phyloP scores from a whole-genome alignment of 257 asterid species.

The Henckelia pumila region DNA sequence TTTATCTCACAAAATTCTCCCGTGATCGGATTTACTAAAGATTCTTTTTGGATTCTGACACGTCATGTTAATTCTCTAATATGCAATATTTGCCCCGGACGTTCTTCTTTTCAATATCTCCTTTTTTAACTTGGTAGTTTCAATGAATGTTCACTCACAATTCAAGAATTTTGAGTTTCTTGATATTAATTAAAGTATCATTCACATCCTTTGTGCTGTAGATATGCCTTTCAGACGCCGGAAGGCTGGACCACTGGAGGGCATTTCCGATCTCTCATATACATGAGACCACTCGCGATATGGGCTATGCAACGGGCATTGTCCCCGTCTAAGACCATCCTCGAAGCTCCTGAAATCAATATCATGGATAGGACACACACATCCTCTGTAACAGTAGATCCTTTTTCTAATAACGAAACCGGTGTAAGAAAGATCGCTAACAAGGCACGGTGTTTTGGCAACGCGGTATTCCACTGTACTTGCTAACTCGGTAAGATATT shows the following conservation, averaged over 20 bases:
- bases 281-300: conserved; percentile 94
- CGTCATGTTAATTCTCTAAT: too few species aligned
- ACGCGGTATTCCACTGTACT: conserved; percentile 67
- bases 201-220: conserved; percentile 21
- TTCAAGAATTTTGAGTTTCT: not conserved
- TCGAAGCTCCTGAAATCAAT: conserved; percentile 47
- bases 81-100: too few species aligned
- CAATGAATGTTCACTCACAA: too few species aligned
- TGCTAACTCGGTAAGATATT: conserved; percentile 36
- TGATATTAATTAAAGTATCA: not conserved
- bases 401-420: conserved; percentile 39
- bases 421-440: conserved; percentile 51
- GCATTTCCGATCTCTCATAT: conserved; percentile 86
- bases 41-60: too few species aligned
- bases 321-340: conserved; percentile 46
- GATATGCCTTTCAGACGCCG: conserved; percentile 90
- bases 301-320: conserved; percentile 98
- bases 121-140: too few species aligned
- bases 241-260: conserved; percentile 97
- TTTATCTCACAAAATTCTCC: not conserved
- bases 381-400: conserved; percentile 22
- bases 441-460: conserved; percentile 63
- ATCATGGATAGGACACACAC: conserved; percentile 55
- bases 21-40: too few species aligned
- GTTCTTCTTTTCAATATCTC: too few species aligned